These are phyloP conservation scores for Penicillium manginii DNA, from an alignment of 495 filamentous ascomycete species.

Conservation along the genomic window DNA sequence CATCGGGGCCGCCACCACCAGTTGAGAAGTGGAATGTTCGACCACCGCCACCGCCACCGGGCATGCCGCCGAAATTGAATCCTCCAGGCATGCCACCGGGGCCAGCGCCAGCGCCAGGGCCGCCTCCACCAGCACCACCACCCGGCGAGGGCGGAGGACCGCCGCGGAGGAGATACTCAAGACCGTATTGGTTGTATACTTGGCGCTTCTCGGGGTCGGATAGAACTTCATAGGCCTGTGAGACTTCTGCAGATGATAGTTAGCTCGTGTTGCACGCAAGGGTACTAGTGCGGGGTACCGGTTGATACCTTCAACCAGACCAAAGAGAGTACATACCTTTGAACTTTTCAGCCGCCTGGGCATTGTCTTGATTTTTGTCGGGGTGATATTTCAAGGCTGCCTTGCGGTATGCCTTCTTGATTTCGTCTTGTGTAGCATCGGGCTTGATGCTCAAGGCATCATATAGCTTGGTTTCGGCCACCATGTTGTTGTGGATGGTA, in stretches of 20 bases:
- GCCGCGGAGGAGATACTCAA: conserved; percentile 88
- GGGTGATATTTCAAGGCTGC: conserved; percentile 91
- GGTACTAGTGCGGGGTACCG: conserved; percentile 16
- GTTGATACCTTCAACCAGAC: not conserved
- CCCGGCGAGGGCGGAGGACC: conserved; percentile 69
- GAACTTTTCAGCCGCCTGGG: conserved; percentile 83
- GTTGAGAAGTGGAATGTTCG: conserved; percentile 79
- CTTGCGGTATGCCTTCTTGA: conserved; percentile 97
- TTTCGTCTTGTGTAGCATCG: conserved; percentile 83
- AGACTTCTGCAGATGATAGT: conserved; percentile 64
- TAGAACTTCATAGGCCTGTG: conserved; percentile 96
- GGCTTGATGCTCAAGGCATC: conserved; percentile 76
- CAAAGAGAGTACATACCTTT: conserved; percentile 54
- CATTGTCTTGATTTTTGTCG: conserved; percentile 95
- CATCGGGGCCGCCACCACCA: conserved; percentile 51
- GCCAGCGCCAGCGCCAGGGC: conserved; percentile 51
- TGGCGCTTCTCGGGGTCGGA: conserved; percentile 97
- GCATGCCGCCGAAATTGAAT: conserved; percentile 58
- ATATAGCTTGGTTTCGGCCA: conserved; percentile 86
- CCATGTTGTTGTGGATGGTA: conserved; percentile 58
- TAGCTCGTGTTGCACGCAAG: conserved; percentile 14
- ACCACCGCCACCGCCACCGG: conserved; percentile 57
- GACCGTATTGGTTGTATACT: conserved; percentile 91
- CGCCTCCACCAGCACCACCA: conserved; percentile 40
- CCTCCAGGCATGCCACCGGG: conserved; percentile 63